Conservation (phyloP, 2,329 filamentous ascomycete genomes). For the Parastagonospora nodorum region DNA sequence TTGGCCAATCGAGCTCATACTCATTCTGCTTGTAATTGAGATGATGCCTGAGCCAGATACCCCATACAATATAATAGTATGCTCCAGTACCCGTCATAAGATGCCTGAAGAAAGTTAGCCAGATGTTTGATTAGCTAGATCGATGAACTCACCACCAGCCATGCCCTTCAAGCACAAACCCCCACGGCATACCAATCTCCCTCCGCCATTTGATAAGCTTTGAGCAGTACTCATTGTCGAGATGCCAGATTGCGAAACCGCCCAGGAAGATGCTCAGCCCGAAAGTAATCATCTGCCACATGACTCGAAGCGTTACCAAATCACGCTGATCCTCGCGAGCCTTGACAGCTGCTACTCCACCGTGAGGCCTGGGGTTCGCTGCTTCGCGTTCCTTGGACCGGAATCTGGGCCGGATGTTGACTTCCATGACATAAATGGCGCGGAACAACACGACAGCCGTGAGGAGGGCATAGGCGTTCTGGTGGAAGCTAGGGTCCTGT, state of each 20-base stretch:
- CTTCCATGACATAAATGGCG: slow-evolving; percentile 78
- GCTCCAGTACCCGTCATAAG: slow-evolving; percentile 81
- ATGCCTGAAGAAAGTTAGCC: slow-evolving; percentile 59
- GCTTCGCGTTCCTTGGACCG: slow-evolving; percentile 48
- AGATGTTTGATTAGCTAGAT: not conserved
- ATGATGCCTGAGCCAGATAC: slow-evolving; percentile 79
- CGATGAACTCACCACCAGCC: slow-evolving; percentile 67
- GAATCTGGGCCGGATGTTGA: slow-evolving; percentile 64
- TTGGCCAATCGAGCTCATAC: slow-evolving; percentile 73
- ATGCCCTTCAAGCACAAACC: slow-evolving; percentile 73
- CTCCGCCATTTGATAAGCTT: slow-evolving; percentile 69
- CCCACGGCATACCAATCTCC: slow-evolving; percentile 76
- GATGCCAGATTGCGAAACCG: slow-evolving; percentile 76
- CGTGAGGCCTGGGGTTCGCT: slow-evolving; percentile 28
- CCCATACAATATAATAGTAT: slow-evolving; percentile 85
- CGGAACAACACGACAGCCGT: slow-evolving; percentile 73
- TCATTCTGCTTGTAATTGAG: slow-evolving; percentile 74
- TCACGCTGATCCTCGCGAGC: slow-evolving; percentile 61
- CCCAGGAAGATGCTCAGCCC: slow-evolving; percentile 74
- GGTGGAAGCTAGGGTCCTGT: slow-evolving; percentile 82
- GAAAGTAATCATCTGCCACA: slow-evolving; percentile 76
- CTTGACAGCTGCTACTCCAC: slow-evolving; percentile 44
- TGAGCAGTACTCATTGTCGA: slow-evolving; percentile 78
- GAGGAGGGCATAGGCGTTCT: slow-evolving; percentile 75
- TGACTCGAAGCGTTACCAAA: slow-evolving; percentile 62